These are phyloP conservation scores for Raphanus sativus DNA, from an alignment of 345 rosid genomes.

Conservation along the genomic window DNA sequence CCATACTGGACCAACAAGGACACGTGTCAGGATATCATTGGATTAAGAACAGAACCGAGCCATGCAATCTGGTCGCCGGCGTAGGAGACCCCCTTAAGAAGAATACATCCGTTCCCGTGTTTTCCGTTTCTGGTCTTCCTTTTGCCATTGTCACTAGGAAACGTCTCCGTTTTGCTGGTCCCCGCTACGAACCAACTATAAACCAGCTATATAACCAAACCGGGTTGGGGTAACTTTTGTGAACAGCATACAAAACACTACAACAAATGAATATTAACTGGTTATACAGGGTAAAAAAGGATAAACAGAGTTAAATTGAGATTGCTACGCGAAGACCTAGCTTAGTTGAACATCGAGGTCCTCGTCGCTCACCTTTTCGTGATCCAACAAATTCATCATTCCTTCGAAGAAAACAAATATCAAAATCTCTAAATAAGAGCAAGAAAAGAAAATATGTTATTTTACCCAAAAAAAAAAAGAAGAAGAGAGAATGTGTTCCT, in stretches of 20 bases:
- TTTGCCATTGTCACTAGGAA: not conserved
- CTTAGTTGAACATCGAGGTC: not conserved
- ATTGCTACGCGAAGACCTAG: not conserved
- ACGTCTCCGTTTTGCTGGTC: not conserved
- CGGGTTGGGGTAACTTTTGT: not conserved
- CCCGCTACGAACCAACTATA: not conserved
- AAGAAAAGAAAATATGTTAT: not conserved
- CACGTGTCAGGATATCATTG: not conserved
- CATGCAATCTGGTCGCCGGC: not conserved
- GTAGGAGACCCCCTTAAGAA: not conserved
- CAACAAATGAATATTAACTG: not conserved
- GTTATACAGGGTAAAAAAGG: not conserved
- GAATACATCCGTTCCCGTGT: not conserved
- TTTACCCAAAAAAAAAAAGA: not conserved
- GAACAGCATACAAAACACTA: not conserved
- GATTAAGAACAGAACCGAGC: not conserved
- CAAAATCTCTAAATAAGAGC: not conserved
- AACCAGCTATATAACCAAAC: not conserved
- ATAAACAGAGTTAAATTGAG: not conserved
- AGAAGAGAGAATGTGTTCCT: not conserved
- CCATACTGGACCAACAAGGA: slow-evolving; percentile 36
- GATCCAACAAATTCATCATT: slow-evolving; percentile 51
- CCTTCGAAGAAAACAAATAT: slow-evolving; percentile 40
- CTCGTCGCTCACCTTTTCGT: not conserved
- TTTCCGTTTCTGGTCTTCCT: not conserved